Evolutionary conservation across 495 filamentous ascomycete species (phyloP), one percentile per base, ranked within the genome.

Genomic region (Penicillium pancosmium): DNA sequence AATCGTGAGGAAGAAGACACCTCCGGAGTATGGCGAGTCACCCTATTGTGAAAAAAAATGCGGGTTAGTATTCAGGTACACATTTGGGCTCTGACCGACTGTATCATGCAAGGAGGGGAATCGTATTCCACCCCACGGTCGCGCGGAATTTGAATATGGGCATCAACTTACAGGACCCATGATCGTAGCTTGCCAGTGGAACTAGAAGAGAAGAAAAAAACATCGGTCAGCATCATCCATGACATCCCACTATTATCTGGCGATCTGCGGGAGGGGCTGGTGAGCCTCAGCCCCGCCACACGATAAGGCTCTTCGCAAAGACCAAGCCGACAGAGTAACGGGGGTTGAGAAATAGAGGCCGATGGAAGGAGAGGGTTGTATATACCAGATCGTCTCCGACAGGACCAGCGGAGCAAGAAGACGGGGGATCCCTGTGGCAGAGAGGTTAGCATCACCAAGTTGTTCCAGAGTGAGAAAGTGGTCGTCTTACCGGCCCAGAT

Each of bases 121-220:
- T 6, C 4, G 50, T n/a, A 18, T 18, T 54, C 19, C 15, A 34
- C 31, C 13, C 52, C 49, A 52, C 51, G 54, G 50, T 51, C 54
- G 54, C 51, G 58, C 21, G 38, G n/a, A 31, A 15, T 57, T 44
- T 34, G 49, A 50, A 12, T 33, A 54, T 35, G 40, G 21, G 21
- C 58, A 67, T 50, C 35, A 63, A 88, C 92, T 86, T 88, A 97
- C 93, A 73, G 94, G 94, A 79, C 94, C 94, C 94, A 98, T 98
- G 73, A 98, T 98, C 18, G 94, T 98, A 57, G 94, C 94, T 86
- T 98, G 94, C 94, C 94, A 98, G 86, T 98, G 94, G 72, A 98
- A 98, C 94, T 98, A 71, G 67, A 62, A 21, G 13, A 10, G 25
- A 51, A 43, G 40, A 53, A 57, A 53, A 54, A 49, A 23, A n/a